phyloP scores from a whole-genome alignment of 1,284 basidiomycete genomes.

The Ceratobasidium theobromae region DNA sequence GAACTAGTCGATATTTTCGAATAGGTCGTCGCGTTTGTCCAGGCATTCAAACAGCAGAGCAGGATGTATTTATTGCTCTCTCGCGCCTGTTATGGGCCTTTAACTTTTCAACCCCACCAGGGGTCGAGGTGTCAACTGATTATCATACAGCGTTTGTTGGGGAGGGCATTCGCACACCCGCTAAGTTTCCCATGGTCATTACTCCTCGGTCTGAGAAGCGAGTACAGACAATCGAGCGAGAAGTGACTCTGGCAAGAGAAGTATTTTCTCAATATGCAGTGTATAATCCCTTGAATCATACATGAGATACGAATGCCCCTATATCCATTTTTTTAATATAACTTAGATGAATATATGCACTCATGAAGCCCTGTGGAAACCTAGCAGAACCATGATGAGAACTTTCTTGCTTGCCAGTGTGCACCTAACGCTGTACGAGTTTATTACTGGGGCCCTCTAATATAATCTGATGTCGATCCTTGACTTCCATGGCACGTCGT shows the following conservation, averaged over 20 bases:
- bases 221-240: constrained; percentile 2
- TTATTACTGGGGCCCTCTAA: too few species aligned
- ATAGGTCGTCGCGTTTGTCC: constrained; percentile 22
- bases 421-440: too few species aligned
- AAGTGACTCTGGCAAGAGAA: neutral
- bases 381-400: too few species aligned
- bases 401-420: too few species aligned
- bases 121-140: neutral
- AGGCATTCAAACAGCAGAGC: constrained; percentile 18
- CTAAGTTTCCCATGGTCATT: neutral
- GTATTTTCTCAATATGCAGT: neutral
- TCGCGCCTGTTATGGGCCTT: constrained; percentile 24
- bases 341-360: too few species aligned
- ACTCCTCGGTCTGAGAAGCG: constrained; percentile 10
- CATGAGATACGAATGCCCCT: too few species aligned
- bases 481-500: too few species aligned
- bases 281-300: too few species aligned
- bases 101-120: constrained; percentile 5
- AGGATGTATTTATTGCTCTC: constrained; percentile 14
- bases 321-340: too few species aligned
- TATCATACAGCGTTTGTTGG: neutral
- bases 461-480: too few species aligned
- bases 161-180: neutral
- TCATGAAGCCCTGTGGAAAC: too few species aligned
- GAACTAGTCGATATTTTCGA: neutral